Evolutionary conservation across 2,329 filamentous ascomycete genomes (phyloP).

Genomic region (Sclerotinia trifoliorum): DNA sequence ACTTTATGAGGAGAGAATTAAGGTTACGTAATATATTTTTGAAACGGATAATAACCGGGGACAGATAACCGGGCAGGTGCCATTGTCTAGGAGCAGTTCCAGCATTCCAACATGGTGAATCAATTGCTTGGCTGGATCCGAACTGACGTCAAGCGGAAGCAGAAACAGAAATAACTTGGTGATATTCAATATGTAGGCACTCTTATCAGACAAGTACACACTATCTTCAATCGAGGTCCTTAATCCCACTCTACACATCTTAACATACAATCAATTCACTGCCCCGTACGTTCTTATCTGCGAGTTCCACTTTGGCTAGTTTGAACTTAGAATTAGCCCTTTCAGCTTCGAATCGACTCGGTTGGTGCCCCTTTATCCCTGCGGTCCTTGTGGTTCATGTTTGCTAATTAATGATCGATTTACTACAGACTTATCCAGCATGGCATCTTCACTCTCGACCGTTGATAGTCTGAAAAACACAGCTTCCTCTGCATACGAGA

Average conservation of each 20-base stretch:
- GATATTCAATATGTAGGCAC: neutral
- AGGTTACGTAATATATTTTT: neutral
- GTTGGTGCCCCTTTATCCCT: neutral
- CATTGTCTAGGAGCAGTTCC: neutral
- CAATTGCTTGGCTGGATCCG: neutral
- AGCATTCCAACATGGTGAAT: neutral
- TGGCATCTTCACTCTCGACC: slow-evolving; percentile 33
- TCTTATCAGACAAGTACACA: no score
- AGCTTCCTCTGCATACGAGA: slow-evolving; percentile 25
- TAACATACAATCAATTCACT: neutral
- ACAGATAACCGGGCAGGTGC: neutral
- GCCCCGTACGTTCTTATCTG: neutral
- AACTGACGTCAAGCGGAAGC: slow-evolving; percentile 17
- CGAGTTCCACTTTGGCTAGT: neutral
- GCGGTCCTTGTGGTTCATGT: neutral
- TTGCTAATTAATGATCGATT: neutral
- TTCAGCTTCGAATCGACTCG: neutral
- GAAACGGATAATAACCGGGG: no score
- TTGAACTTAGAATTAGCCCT: neutral
- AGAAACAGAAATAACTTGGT: neutral
- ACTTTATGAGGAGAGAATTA: neutral
- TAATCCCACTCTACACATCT: neutral
- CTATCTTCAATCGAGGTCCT: neutral
- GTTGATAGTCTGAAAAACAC: slow-evolving; percentile 30
- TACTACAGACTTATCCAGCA: slow-evolving; percentile 17